Percentiles rank a stretch among this genome's conserved stretches.
Conservation (phyloP, 2,329 filamentous ascomycete species). For the Clonostachys sp. region DNA sequence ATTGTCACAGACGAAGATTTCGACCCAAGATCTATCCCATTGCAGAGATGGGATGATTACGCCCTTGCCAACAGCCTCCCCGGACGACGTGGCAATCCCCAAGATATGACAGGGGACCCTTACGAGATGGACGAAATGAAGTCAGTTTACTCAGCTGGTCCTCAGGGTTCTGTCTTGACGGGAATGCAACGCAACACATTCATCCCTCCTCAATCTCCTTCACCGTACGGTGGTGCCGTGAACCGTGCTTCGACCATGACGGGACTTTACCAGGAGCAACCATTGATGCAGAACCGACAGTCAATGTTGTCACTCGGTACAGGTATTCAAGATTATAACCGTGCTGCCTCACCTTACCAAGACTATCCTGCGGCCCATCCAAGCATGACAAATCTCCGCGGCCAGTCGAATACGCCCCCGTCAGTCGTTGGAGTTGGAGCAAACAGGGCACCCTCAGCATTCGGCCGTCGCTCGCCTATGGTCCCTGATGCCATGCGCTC, state of each 20-base stretch:
- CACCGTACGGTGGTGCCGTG: constrained; percentile 57
- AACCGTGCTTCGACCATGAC: constrained; percentile 37
- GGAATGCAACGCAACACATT: constrained; percentile 72
- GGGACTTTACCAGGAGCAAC: constrained; percentile 40
- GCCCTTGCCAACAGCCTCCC: constrained; percentile 82
- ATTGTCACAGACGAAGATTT: constrained; percentile 82
- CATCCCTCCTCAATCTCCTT: constrained; percentile 80
- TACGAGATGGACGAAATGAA: constrained; percentile 99
- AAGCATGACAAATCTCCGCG: constrained; percentile 59
- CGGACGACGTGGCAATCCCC: constrained; percentile 75
- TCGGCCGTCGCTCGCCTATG: constrained; percentile 41
- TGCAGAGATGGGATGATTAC: constrained; percentile 98
- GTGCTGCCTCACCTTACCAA: constrained; percentile 53
- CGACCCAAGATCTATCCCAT: constrained; percentile 86
- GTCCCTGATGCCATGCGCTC: constrained; percentile 42
- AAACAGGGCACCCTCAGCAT: constrained; percentile 36
- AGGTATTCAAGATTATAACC: constrained; percentile 35
- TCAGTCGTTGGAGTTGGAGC: constrained; percentile 17
- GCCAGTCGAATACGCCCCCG: constrained; percentile 40
- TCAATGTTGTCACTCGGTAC: constrained; percentile 65
- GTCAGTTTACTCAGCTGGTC: constrained; percentile 90
- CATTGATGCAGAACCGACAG: constrained; percentile 57
- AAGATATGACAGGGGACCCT: constrained; percentile 54
- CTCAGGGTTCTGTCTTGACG: constrained; percentile 80
- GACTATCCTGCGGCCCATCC: constrained; percentile 45